Evolutionary conservation across 306 rosid species (phyloP), one percentile per base, ranked within the genome.

Genomic region (Rubus parviflorus): DNA sequence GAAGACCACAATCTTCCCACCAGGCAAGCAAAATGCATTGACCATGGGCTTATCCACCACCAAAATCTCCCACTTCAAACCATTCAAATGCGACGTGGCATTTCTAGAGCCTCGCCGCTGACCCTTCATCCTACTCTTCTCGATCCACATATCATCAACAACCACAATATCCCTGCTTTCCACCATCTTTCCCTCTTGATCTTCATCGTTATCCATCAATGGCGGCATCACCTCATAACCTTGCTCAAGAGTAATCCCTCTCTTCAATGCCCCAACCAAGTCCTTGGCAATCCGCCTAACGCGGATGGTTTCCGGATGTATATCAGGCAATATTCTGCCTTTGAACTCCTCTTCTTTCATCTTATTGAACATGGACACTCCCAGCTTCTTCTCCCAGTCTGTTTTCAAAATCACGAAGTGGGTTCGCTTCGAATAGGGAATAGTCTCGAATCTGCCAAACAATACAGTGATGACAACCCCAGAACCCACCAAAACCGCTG

Each of bases 1-100:
- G 72, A 85, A 92, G 54, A 94, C 92, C 12, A 92, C 90, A 40
- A 94, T 94, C 85, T 94, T 92, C 78, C 98, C 98, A 19, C 98
- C 97, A 3, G 96, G 97, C 71, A 91, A 72, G 80, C 96, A 91
- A 48, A 81, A 81, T 20, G 94, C 96, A 83, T 91, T 90, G 41
- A 91, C 89, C 51, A 81, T 81, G 66, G 94, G 90, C 56, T 89
- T 83, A 79, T 94, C 80, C 65, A 92, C 97, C 65, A 92, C 94
- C 76, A 92, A 48, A 72, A 94, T 81, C 83, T 94, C 97, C 98
- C 97, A 94, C 68, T 92, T 89, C 82, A 89, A 68, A 62, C 91
- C 92, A 25, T 94, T 91, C 85, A 94, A 86, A 85, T 90, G 94
- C 4, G 92, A 83, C 6, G 91, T 93, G 16, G 76, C 76, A 41